Conservation (phyloP, 2,329 filamentous ascomycete genomes). For the Phialophora chinensis region DNA sequence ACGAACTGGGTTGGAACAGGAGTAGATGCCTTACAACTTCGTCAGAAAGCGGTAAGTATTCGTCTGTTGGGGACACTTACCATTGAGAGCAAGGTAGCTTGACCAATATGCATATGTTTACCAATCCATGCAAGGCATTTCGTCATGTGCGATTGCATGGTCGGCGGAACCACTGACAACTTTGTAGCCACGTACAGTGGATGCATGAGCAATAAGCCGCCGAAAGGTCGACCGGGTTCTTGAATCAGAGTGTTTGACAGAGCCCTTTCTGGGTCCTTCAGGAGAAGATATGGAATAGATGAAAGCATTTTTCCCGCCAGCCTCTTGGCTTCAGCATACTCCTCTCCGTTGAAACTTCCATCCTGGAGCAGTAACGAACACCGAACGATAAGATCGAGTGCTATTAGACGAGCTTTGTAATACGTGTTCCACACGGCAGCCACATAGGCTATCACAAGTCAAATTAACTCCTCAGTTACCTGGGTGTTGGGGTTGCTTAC, state of each 20-base stretch:
- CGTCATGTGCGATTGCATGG: constrained; percentile 31
- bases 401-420: constrained; percentile 26
- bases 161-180: constrained; percentile 28
- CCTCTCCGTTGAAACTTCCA: background rate
- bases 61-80: background rate
- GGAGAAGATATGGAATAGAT: constrained; percentile 29
- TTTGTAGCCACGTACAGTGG: constrained; percentile 36
- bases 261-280: no score
- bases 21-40: background rate
- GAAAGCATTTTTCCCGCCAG: constrained; percentile 15
- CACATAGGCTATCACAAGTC: constrained; percentile 16
- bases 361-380: background rate
- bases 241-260: no score
- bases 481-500: constrained; percentile 7
- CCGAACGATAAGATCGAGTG: constrained; percentile 22
- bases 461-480: background rate
- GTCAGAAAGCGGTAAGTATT: background rate
- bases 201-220: constrained; percentile 42
- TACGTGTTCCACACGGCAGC: constrained; percentile 34
- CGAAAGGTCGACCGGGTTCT: constrained; percentile 33
- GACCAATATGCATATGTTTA: constrained; percentile 40
- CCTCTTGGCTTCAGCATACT: background rate
- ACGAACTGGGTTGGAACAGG: background rate
- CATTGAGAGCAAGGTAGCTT: background rate
- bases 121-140: constrained; percentile 41